Conservation (phyloP, 306 rosid species). For the Myrica gale region DNA sequence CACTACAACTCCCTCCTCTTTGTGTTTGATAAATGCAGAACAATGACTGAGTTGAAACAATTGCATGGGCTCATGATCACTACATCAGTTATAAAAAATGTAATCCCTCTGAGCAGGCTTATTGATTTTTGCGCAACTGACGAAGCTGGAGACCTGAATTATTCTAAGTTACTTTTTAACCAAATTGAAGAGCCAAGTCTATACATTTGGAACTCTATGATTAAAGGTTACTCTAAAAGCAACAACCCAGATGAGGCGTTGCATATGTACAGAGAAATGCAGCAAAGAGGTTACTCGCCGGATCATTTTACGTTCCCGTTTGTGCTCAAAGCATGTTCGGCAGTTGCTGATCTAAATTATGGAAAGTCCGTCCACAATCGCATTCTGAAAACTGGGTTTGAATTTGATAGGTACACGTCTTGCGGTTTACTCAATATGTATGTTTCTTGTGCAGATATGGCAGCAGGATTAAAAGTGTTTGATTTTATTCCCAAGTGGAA, state of each 20-base stretch:
- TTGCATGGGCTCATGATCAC: background rate
- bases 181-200: conserved; percentile 15
- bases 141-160: background rate
- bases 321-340: too few relatives aligned
- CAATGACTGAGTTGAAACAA: background rate
- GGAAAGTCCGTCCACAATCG: conserved; percentile 60
- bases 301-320: conserved; percentile 41
- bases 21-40: background rate
- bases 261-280: conserved; percentile 49
- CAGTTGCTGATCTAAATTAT: conserved; percentile 28
- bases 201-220: conserved; percentile 76
- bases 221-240: conserved; percentile 56
- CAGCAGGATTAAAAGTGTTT: conserved; percentile 48
- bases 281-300: conserved; percentile 51
- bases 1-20: background rate
- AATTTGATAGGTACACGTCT: conserved; percentile 46
- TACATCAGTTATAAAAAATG: background rate
- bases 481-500: conserved; percentile 61
- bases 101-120: background rate
- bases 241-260: conserved; percentile 48
- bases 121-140: background rate
- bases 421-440: conserved; percentile 64
- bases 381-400: conserved; percentile 58
- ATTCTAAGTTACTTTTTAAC: background rate
- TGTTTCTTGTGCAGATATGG: conserved; percentile 39